These are phyloP conservation scores for Fraxinus latifolia DNA, from an alignment of 305 asterid species.

Conservation along the genomic window DNA sequence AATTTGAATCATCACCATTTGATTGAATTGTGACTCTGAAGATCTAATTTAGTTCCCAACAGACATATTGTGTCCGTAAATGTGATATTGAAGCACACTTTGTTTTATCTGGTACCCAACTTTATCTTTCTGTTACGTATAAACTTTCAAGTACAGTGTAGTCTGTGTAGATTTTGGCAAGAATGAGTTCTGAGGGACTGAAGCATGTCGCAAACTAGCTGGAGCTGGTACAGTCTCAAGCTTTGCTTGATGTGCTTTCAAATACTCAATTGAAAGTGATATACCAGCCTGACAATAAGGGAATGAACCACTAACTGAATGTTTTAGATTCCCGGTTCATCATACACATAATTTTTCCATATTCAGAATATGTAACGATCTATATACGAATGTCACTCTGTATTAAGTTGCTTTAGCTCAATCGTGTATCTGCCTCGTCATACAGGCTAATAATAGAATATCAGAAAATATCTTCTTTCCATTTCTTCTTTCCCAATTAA, in stretches of 20 bases:
- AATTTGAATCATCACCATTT: no score
- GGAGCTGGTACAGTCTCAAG: slow-evolving; percentile 46
- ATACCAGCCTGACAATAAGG: slow-evolving; percentile 53
- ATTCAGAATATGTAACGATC: not conserved
- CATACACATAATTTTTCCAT: not conserved
- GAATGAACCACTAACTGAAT: slow-evolving; percentile 53
- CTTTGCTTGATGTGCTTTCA: slow-evolving; percentile 63
- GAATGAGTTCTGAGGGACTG: slow-evolving; percentile 67
- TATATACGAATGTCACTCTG: not conserved
- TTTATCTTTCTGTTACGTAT: not conserved
- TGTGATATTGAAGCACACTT: not conserved
- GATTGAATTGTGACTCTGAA: no score
- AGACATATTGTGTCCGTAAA: no score
- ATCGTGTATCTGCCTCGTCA: not conserved
- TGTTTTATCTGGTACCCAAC: not conserved
- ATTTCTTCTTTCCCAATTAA: not conserved
- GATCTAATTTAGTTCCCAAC: no score
- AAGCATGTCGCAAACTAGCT: slow-evolving; percentile 77
- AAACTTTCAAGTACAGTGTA: no score
- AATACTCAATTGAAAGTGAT: slow-evolving; percentile 54
- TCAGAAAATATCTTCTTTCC: not conserved
- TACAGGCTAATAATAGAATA: not conserved
- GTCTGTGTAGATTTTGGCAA: slow-evolving; percentile 71
- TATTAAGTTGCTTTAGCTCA: not conserved
- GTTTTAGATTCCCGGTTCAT: not conserved